Conservation (phyloP, 2,329 filamentous ascomycete genomes). For the Phymatotrichopsis omnivora region DNA sequence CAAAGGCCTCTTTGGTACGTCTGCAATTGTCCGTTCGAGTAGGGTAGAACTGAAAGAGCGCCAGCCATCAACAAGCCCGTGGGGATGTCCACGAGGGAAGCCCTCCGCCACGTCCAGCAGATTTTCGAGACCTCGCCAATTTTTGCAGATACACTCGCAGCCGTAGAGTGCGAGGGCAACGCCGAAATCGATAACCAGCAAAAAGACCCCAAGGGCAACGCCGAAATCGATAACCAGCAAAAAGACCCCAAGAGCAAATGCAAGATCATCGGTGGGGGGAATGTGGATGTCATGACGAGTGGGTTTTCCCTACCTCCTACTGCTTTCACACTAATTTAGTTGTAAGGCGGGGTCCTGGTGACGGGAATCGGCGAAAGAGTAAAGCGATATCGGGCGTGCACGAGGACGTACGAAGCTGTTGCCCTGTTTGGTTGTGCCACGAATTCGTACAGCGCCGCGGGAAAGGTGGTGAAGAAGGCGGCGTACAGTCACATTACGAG, state of each 20-base stretch:
- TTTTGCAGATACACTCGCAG: slow-evolving; percentile 67
- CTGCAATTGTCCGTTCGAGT: too few relatives aligned
- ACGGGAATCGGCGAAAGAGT: slow-evolving; percentile 80
- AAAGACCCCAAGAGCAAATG: too few relatives aligned
- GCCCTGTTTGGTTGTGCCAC: slow-evolving; percentile 86
- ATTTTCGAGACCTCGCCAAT: slow-evolving; percentile 71
- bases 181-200: slow-evolving; percentile 48
- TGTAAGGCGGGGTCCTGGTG: slow-evolving; percentile 72
- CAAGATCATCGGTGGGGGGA: slow-evolving; percentile 94
- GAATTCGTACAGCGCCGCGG: slow-evolving; percentile 80
- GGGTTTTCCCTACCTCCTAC: background rate
- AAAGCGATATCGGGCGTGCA: slow-evolving; percentile 80
- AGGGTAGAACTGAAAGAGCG: too few relatives aligned
- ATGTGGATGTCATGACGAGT: slow-evolving; percentile 80
- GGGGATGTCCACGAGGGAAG: slow-evolving; percentile 77
- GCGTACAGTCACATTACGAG: slow-evolving; percentile 72
- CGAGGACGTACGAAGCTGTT: slow-evolving; percentile 84
- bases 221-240: slow-evolving; percentile 44
- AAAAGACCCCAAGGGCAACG: slow-evolving; percentile 46
- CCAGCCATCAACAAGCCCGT: slow-evolving; percentile 93
- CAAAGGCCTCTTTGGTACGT: too few relatives aligned
- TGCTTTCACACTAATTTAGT: background rate
- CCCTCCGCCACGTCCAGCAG: slow-evolving; percentile 76
- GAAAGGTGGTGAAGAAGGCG: slow-evolving; percentile 67
- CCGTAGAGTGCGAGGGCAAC: slow-evolving; percentile 48